A percentile compares a stretch with the other conserved stretches of the same genome.
These are phyloP conservation scores for Sclerotinia glacialis DNA, from an alignment of 2,329 filamentous ascomycete species.

Conservation along the genomic window DNA sequence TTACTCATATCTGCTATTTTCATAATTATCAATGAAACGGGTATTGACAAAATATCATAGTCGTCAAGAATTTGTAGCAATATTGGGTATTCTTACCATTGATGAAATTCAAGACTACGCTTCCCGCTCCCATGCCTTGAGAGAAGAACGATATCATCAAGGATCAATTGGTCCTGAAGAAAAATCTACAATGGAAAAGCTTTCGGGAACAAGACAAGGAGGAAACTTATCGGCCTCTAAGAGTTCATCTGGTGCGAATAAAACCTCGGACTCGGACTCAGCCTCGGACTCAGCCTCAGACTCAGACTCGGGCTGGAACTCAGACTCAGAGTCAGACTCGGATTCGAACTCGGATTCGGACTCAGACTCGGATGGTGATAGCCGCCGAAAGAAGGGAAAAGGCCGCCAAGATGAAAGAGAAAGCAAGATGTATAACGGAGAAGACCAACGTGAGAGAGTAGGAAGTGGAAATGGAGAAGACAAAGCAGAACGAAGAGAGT, in stretches of 20 bases:
- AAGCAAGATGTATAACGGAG: background rate
- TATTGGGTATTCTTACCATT: conserved; percentile 54
- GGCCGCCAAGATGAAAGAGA: background rate
- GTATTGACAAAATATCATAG: conserved; percentile 25
- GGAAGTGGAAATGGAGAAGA: background rate
- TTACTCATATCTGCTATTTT: background rate
- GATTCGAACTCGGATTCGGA: background rate
- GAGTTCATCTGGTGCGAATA: background rate
- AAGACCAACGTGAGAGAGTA: background rate
- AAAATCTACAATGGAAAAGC: background rate
- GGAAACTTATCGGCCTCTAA: background rate
- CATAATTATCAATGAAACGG: conserved; percentile 6
- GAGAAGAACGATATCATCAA: conserved; percentile 34
- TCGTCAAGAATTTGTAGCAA: conserved; percentile 57
- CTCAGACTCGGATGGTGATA: background rate
- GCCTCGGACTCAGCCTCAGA: too few relatives aligned
- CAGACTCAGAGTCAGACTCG: conserved; percentile 4
- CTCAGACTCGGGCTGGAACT: background rate
- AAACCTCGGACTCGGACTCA: conserved; percentile 5
- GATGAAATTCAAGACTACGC: conserved; percentile 54
- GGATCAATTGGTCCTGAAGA: background rate
- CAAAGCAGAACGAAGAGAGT: background rate
- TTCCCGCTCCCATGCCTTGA: conserved; percentile 42
- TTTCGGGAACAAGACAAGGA: background rate
- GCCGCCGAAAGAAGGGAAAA: background rate